phyloP scores from a whole-genome alignment of 768 basidiomycete species.

The Trametes elegans region DNA sequence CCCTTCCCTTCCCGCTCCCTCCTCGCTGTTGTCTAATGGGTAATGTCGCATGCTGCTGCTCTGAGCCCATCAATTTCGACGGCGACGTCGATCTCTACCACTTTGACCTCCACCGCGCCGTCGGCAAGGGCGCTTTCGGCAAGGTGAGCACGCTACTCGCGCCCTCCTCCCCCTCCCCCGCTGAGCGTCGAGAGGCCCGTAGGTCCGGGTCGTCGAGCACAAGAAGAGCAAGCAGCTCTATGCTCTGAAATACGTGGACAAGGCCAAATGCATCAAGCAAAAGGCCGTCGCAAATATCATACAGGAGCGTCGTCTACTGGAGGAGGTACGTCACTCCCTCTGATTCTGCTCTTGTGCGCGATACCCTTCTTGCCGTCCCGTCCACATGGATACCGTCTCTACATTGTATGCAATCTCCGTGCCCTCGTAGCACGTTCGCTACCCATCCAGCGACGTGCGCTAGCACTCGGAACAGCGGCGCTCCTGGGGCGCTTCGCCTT shows the following conservation, averaged over 20 bases:
- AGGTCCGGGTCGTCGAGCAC: slow-evolving; percentile 98
- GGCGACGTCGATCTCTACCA: slow-evolving; percentile 84
- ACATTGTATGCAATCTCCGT: neutral
- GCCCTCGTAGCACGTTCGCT: neutral
- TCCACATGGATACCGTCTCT: neutral
- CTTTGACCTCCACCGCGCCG: slow-evolving; percentile 92
- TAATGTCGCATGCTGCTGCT: slow-evolving; percentile 32
- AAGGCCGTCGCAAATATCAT: slow-evolving; percentile 91
- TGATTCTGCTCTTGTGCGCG: slow-evolving; percentile 14
- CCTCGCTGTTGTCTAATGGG: slow-evolving; percentile 21
- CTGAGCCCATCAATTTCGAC: slow-evolving; percentile 53
- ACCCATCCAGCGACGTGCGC: neutral
- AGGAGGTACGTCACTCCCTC: slow-evolving; percentile 59
- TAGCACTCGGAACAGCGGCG: neutral
- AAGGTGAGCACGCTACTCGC: slow-evolving; percentile 70
- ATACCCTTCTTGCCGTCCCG: neutral
- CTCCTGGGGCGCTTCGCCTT: neutral
- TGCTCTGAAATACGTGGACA: slow-evolving; percentile 98
- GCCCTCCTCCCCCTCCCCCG: neutral
- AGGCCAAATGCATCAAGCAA: slow-evolving; percentile 86
- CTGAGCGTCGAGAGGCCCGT: slow-evolving; percentile 1
- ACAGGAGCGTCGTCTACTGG: slow-evolving; percentile 87
- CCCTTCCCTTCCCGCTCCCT: slow-evolving; percentile 17
- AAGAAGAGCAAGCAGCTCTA: slow-evolving; percentile 90
- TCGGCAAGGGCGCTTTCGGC: slow-evolving; percentile 97